Conservation (phyloP, 495 filamentous ascomycete species). For the Xylaria nigripes region DNA sequence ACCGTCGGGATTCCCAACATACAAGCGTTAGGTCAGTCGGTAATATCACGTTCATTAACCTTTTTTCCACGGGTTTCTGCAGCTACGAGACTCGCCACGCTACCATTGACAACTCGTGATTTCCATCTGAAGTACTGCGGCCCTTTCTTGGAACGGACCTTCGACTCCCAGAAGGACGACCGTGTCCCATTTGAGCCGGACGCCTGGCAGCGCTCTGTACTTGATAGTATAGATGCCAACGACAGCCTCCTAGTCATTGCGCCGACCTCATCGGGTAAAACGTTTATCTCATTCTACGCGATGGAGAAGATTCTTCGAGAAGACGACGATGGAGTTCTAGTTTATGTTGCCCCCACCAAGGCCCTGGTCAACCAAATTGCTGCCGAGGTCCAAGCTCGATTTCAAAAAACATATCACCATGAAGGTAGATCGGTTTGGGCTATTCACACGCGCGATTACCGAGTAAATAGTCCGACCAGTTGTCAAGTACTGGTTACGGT, state of each 20-base stretch:
- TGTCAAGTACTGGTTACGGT: slow-evolving; percentile 74
- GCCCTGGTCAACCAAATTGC: slow-evolving; percentile 78
- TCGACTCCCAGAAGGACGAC: slow-evolving; percentile 57
- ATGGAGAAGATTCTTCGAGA: slow-evolving; percentile 65
- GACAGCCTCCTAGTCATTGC: slow-evolving; percentile 67
- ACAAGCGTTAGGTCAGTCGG: not conserved
- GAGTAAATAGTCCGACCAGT: slow-evolving; percentile 59
- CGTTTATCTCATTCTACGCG: slow-evolving; percentile 62
- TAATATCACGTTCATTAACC: slow-evolving; percentile 2
- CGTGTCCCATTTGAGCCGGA: slow-evolving; percentile 66
- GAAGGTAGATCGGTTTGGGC: slow-evolving; percentile 64
- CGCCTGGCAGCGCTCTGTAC: slow-evolving; percentile 64
- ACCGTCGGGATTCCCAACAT: slow-evolving; percentile 15
- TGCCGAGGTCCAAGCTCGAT: slow-evolving; percentile 57
- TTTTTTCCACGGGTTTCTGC: not conserved
- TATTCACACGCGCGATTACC: slow-evolving; percentile 66
- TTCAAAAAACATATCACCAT: slow-evolving; percentile 51
- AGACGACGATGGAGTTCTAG: slow-evolving; percentile 58
- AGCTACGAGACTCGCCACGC: slow-evolving; percentile 15
- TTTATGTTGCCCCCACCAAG: slow-evolving; percentile 77
- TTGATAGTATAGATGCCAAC: slow-evolving; percentile 62
- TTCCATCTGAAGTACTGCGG: slow-evolving; percentile 63
- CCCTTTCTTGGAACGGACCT: slow-evolving; percentile 63
- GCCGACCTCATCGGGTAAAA: slow-evolving; percentile 61
- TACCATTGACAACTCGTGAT: slow-evolving; percentile 24